phyloP scores from a whole-genome alignment of 345 rosid species.

The Angophora floribunda region DNA sequence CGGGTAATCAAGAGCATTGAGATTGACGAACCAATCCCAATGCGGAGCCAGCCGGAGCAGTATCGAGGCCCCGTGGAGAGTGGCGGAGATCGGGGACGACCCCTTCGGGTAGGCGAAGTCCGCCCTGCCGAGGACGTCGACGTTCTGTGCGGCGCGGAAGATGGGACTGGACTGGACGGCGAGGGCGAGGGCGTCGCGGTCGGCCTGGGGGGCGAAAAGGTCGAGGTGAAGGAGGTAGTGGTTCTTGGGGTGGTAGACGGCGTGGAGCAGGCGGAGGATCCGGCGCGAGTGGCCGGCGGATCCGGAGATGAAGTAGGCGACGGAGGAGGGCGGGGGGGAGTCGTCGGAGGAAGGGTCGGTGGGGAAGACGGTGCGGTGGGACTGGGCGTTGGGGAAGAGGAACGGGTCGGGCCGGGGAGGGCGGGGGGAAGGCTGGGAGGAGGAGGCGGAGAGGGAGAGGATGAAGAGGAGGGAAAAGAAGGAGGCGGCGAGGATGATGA shows the following conservation, averaged over 20 bases:
- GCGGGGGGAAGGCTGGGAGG: conserved; percentile 9
- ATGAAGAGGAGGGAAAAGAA: conserved; percentile 64
- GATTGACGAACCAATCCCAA: conserved; percentile 92
- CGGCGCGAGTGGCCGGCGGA: conserved; percentile 58
- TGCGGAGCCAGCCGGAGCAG: conserved; percentile 49
- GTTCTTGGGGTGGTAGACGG: conserved; percentile 78
- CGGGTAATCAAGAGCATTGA: conserved; percentile 74
- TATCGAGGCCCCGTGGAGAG: conserved; percentile 86
- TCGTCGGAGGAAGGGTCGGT: conserved; percentile 2
- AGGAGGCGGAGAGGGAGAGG: conserved; percentile 31
- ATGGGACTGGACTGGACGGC: conserved; percentile 46
- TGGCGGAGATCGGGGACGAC: conserved; percentile 71
- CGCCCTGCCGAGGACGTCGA: conserved; percentile 71
- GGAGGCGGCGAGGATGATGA: conserved; percentile 44
- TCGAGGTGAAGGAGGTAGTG: conserved; percentile 86
- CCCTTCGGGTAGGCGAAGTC: conserved; percentile 71
- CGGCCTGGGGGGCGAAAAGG: conserved; percentile 43
- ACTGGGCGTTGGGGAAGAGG: conserved; percentile 60
- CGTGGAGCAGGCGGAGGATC: conserved; percentile 69
- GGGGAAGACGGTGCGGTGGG: conserved; percentile 34
- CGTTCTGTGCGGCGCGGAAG: conserved; percentile 73
- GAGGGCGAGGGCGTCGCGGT: conserved; percentile 64
- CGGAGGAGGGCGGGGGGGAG: conserved; percentile 22
- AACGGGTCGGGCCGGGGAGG: conserved; percentile 43
- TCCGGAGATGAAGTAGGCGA: conserved; percentile 73